These are phyloP conservation scores for Apiotrichum mycotoxinovorans DNA, from an alignment of 1,284 basidiomycete genomes.

Conservation along the genomic window DNA sequence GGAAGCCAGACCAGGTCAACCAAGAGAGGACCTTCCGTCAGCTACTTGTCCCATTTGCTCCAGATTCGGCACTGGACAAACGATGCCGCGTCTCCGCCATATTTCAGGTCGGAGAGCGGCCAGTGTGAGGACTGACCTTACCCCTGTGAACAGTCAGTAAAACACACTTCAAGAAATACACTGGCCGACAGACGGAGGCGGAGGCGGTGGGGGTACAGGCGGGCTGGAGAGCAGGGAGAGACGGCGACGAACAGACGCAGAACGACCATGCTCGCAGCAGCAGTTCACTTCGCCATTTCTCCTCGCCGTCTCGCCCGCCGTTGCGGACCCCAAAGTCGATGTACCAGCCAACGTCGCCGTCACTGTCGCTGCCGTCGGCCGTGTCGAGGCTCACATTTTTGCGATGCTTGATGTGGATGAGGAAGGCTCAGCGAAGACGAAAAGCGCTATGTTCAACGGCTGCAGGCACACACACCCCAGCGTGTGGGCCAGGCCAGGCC, in stretches of 20 bases:
- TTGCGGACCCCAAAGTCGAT: too few species aligned
- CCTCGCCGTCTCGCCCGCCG: not conserved
- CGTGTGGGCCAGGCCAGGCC: not conserved
- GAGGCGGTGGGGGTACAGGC: too few species aligned
- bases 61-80: not conserved
- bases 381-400: constrained; percentile 13
- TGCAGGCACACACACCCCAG: not conserved
- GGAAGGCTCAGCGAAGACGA: not conserved
- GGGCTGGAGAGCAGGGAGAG: not conserved
- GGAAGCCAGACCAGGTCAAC: constrained; percentile 63
- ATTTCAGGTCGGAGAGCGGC: too few species aligned
- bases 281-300: not conserved
- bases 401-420: constrained; percentile 8
- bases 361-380: not conserved
- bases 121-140: constrained; percentile 14
- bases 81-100: not conserved
- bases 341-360: not conserved
- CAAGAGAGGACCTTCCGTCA: constrained; percentile 47
- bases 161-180: not conserved
- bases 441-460: not conserved
- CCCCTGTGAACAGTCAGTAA: constrained; percentile 15
- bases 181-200: not conserved
- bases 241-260: not conserved
- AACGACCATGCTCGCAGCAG: too few species aligned
- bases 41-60: constrained; percentile 12